Base-by-base conservation (phyloP, 2,329 filamentous ascomycete species). In the Emericellopsis cladophorae region DNA sequence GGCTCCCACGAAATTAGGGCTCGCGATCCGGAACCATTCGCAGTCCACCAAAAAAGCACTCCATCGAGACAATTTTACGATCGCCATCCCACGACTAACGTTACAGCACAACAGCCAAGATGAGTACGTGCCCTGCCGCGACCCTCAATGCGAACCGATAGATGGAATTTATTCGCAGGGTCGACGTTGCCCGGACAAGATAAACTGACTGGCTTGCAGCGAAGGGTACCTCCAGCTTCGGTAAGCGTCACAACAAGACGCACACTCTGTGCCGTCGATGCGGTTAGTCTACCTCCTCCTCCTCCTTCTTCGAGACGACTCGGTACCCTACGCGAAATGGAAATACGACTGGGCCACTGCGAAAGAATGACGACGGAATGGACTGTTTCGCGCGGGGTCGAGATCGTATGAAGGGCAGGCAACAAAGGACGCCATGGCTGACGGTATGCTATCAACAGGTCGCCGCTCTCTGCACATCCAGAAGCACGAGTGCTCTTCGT, bases 381-480 rank as follows among this genome's bases (percentile, higher is more conserved):
- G 33, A 12, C 9, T 35, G 33, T 35, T 35, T 35, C 26, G 26
- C 26, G 26, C 12, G 26, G 26, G 26, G 26, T 29, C 26, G 26
- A 7, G 12, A 29, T 29, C 26, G 33, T 14, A 12, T 35, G 33
- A 35, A 35, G 33, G 26, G 7, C 26, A 29, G 12, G 8, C 4
- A 12, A 29, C 18, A 44, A 36, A 38, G 43, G 40, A 37, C 42
- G 26, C 40, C 40, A 44, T 41, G 49, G 42, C 55, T 58, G 49
- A 59, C 48, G 39, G 42, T 40, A 40, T 23, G 39, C 38, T 44
- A 48, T 46, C 32, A 51, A 42, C 59, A 93, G 88, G 90, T 72
- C 84, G 85, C 67, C 89, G 92, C 66, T 95, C 92, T 61, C 82
- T 95, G 71, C 92, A 98, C 83, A 81, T 96, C 74, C 92, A 98